These are phyloP conservation scores for Lactuca saligna DNA, from an alignment of 129 eudicot genomes.

Conservation along the genomic window DNA sequence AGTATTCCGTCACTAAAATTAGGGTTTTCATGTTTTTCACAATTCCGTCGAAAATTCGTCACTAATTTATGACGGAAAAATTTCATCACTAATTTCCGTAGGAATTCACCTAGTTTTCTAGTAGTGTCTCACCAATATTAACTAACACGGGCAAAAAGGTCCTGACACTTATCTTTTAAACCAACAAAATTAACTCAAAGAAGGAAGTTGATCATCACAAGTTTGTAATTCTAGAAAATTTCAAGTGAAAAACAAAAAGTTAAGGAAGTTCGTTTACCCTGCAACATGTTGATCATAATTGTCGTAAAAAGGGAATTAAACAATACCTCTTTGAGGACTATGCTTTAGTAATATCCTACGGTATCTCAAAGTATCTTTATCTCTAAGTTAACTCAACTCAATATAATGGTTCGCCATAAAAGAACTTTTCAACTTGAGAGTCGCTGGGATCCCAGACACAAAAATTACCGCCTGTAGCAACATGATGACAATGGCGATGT, in stretches of 20 bases:
- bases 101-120: too few relatives aligned
- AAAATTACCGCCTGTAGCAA: constrained; percentile 7
- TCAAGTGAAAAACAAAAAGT: background rate
- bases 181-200: too few relatives aligned
- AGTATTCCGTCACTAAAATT: too few relatives aligned
- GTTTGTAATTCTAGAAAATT: background rate
- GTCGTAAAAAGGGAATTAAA: constrained; percentile 74
- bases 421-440: constrained; percentile 64
- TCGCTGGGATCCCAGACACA: constrained; percentile 28
- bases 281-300: constrained; percentile 82
- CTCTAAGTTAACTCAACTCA: constrained; percentile 63
- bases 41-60: too few relatives aligned
- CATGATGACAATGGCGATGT: constrained; percentile 18
- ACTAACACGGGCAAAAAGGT: too few relatives aligned
- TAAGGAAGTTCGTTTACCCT: constrained; percentile 52
- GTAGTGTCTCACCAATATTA: too few relatives aligned
- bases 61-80: too few relatives aligned
- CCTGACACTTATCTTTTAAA: too few relatives aligned
- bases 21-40: too few relatives aligned
- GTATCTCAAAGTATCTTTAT: constrained; percentile 63
- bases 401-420: constrained; percentile 64
- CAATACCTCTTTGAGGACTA: constrained; percentile 45
- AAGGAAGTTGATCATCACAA: background rate
- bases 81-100: too few relatives aligned
- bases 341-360: constrained; percentile 60